These are phyloP conservation scores for Alternaria alternata DNA, from an alignment of 2,329 filamentous ascomycete genomes.

Conservation along the genomic window DNA sequence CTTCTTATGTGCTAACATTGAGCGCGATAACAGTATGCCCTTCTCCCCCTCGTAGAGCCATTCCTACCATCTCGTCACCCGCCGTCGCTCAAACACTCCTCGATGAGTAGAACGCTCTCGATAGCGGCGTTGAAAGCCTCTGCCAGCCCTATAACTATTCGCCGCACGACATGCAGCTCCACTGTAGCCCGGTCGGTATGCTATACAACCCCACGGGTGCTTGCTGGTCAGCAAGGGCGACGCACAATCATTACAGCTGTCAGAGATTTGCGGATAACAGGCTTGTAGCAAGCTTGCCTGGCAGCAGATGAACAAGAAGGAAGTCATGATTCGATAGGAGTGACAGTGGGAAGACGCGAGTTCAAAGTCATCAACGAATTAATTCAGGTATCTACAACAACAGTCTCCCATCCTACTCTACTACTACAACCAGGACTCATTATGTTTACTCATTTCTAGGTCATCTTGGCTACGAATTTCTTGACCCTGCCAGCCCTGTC, in stretches of 20 bases:
- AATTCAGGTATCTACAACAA: slow-evolving; percentile 5
- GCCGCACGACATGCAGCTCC: background rate
- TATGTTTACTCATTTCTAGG: background rate
- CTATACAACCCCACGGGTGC: background rate
- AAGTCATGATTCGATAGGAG: background rate
- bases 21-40: background rate
- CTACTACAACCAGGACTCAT: background rate
- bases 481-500: slow-evolving; percentile 4
- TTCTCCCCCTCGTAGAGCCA: background rate
- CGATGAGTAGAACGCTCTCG: background rate
- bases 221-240: background rate
- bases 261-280: background rate
- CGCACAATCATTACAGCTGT: background rate
- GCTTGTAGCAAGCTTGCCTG: background rate
- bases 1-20: background rate
- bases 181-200: background rate
- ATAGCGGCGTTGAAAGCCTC: background rate
- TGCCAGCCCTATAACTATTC: background rate
- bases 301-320: background rate
- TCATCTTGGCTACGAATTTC: background rate
- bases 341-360: too few species aligned
- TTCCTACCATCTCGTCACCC: background rate
- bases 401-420: background rate
- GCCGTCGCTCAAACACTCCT: background rate
- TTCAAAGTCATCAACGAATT: background rate